These are phyloP conservation scores for Posidonia oceanica DNA, from an alignment of 116 monocot genomes.

Conservation along the genomic window DNA sequence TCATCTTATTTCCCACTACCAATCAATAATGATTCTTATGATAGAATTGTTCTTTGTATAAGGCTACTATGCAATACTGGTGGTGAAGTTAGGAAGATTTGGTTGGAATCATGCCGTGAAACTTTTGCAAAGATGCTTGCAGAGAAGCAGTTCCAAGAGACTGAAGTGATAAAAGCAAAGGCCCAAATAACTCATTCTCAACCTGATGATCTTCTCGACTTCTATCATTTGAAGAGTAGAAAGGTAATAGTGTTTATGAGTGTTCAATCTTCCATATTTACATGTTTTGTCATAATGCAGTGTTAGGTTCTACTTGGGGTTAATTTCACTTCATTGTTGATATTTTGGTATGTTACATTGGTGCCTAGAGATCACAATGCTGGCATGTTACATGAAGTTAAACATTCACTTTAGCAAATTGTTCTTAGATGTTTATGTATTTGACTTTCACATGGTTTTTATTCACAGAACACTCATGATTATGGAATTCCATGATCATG, in stretches of 20 bases:
- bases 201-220: constrained; percentile 83
- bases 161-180: constrained; percentile 57
- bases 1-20: constrained; percentile 57
- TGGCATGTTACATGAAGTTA: no score
- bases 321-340: no score
- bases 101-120: constrained; percentile 64
- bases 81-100: constrained; percentile 62
- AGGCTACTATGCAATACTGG: constrained; percentile 73
- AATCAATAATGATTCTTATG: constrained; percentile 71
- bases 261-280: background rate
- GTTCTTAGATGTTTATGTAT: no score
- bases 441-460: no score
- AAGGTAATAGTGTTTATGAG: constrained; percentile 22
- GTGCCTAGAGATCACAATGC: no score
- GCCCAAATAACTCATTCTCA: constrained; percentile 59
- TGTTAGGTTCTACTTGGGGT: no score
- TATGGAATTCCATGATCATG: no score
- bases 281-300: no score
- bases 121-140: constrained; percentile 77
- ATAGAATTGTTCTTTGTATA: constrained; percentile 58
- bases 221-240: constrained; percentile 79
- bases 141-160: constrained; percentile 68
- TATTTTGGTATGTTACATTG: no score
- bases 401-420: no score
- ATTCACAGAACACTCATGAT: no score